Conservation (phyloP, 805 yeast genomes). For the Nakazawaea wyomingensis region DNA sequence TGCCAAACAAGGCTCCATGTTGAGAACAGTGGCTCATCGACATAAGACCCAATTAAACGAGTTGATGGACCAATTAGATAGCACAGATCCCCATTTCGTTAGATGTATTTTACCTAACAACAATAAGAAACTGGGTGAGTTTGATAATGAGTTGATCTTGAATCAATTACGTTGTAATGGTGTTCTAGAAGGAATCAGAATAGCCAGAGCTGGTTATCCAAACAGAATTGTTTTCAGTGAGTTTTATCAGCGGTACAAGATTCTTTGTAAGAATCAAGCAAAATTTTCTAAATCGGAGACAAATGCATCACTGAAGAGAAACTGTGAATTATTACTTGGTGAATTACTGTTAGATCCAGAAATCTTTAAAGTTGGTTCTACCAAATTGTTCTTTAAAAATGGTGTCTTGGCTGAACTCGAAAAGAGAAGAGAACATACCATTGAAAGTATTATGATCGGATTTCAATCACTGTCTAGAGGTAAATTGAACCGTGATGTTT, state of each 20-base stretch:
- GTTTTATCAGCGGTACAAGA: slow-evolving; percentile 68
- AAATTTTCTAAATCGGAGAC: slow-evolving; percentile 24
- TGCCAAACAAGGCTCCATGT: slow-evolving; percentile 29
- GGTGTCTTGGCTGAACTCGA: slow-evolving; percentile 79
- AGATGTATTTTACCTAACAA: slow-evolving; percentile 92
- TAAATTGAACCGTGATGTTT: slow-evolving; percentile 43
- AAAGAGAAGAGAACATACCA: slow-evolving; percentile 60
- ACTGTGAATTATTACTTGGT: slow-evolving; percentile 62
- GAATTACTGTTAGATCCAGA: slow-evolving; percentile 55
- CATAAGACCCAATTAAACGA: slow-evolving; percentile 80
- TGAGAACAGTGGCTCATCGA: slow-evolving; percentile 79
- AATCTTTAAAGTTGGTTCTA: slow-evolving; percentile 62
- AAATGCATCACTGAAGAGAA: slow-evolving; percentile 47
- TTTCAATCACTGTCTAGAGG: slow-evolving; percentile 71
- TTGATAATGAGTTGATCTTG: slow-evolving; percentile 72
- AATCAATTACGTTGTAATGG: slow-evolving; percentile 95
- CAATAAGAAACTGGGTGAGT: slow-evolving; percentile 60
- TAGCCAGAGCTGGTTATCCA: slow-evolving; percentile 96
- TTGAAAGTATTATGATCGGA: slow-evolving; percentile 48
- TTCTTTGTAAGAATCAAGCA: slow-evolving; percentile 45
- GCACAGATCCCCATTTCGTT: slow-evolving; percentile 94
- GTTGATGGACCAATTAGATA: slow-evolving; percentile 64
- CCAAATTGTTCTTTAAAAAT: slow-evolving; percentile 70
- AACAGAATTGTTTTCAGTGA: slow-evolving; percentile 82
- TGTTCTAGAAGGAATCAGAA: slow-evolving; percentile 95